These are phyloP conservation scores for Chlorella sp. DNA, from an alignment of 139 green algal genomes.

Conservation along the genomic window DNA sequence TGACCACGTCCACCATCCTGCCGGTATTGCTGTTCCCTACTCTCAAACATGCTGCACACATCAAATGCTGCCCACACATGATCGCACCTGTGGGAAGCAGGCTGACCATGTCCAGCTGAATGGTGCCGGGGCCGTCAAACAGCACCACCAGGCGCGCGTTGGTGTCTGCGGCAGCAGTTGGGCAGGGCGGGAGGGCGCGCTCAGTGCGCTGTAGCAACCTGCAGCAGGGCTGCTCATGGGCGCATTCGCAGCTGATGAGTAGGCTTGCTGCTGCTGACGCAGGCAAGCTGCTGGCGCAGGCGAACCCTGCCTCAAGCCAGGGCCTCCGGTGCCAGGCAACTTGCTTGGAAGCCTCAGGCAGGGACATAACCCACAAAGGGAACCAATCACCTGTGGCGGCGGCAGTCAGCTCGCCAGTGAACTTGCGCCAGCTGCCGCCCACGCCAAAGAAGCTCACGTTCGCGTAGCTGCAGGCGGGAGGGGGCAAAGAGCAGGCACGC, in stretches of 20 bases:
- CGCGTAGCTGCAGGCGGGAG: conserved; percentile 31
- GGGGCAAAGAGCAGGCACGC: background rate
- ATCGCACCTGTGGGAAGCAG: conserved; percentile 40
- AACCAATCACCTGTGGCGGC: conserved; percentile 12
- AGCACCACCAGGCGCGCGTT: conserved; percentile 18
- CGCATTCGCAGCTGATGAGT: no score
- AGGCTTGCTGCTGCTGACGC: no score
- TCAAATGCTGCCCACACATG: no score
- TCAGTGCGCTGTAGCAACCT: background rate
- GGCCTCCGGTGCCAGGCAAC: no score
- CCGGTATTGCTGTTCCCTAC: no score
- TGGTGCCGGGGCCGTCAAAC: conserved; percentile 15
- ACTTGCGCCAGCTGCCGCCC: conserved; percentile 22
- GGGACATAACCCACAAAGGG: no score
- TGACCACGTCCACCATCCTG: no score
- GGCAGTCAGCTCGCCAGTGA: conserved; percentile 2
- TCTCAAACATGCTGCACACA: no score
- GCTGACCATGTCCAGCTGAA: conserved; percentile 43
- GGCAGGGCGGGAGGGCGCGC: background rate
- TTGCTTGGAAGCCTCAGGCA: no score
- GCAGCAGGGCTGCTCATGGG: no score
- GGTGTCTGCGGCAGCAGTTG: background rate
- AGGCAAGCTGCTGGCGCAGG: no score
- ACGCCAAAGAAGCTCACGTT: conserved; percentile 16
- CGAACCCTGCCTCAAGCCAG: no score